phyloP scores from a whole-genome alignment of 2,329 filamentous ascomycete genomes.

The Talaromyces sp. region DNA sequence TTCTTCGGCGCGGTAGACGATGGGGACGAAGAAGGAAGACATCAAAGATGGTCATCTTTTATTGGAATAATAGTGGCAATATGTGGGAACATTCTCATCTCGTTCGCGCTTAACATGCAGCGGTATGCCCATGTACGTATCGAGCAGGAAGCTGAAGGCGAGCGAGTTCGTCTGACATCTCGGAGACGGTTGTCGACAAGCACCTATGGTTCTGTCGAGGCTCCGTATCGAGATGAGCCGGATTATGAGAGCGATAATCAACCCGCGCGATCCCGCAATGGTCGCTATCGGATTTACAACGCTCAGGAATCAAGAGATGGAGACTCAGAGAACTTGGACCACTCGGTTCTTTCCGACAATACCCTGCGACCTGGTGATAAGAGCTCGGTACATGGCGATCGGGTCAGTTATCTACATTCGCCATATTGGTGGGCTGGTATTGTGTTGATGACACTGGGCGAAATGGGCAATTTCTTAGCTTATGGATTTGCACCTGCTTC shows the following conservation, averaged over 20 bases:
- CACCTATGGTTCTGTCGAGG: conserved; percentile 47
- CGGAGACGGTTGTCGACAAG: conserved; percentile 40
- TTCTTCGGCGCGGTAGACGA: conserved; percentile 21
- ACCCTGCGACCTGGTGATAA: conserved; percentile 25
- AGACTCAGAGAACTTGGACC: conserved; percentile 27
- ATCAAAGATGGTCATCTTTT: conserved; percentile 72
- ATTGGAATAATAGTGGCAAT: conserved; percentile 95
- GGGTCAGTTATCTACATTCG: conserved; percentile 78
- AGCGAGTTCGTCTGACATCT: conserved; percentile 43
- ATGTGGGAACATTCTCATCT: conserved; percentile 88
- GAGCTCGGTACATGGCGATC: conserved; percentile 40
- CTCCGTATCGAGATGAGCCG: conserved; percentile 21
- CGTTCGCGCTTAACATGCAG: conserved; percentile 92
- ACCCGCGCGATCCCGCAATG: neutral
- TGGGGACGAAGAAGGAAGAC: conserved; percentile 23
- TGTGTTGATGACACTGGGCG: conserved; percentile 85
- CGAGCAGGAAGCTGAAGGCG: conserved; percentile 65
- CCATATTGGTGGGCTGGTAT: conserved; percentile 97
- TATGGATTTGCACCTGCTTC: conserved; percentile 98
- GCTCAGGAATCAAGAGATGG: conserved; percentile 33
- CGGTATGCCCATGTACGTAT: conserved; percentile 90
- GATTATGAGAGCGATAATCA: conserved; percentile 17
- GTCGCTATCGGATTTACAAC: conserved; percentile 15
- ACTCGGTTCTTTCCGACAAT: conserved; percentile 41
- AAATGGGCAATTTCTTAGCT: conserved; percentile 93